Evolutionary conservation across 2,329 filamentous ascomycete species (phyloP), one percentile per base, ranked within the genome.

Genomic region (Grosmannia serpens): DNA sequence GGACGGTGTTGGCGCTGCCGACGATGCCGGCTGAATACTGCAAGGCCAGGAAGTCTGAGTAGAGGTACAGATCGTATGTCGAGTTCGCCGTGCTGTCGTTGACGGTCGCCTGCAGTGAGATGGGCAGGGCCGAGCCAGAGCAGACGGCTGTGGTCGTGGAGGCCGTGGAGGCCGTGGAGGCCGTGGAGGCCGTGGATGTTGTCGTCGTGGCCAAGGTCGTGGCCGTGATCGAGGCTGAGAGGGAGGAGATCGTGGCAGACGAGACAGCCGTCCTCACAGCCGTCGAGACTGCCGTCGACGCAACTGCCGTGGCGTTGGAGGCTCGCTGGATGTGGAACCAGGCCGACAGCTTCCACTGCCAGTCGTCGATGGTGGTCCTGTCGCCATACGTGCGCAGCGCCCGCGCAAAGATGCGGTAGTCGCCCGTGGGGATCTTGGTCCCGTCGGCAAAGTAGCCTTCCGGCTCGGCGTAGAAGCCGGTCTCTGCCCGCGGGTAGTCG

Each of bases 341-440:
- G 4, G 58, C 47, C 27, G 63, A 65, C 6, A 61, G 24, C 38
- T 61, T 59, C 44, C 58, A 60, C 56, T 64, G 59, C 64, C 64
- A 65, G 54, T 63, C 63, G 15, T 60, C 38, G 4, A 63, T 9
- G 31, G 62, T 60, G 49, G 26, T 38, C 10, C 50, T 50, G 59
- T 64, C 62, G n/a, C 64, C 64, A 47, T 58, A 66, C 0, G 60
- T 65, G 15, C 63, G 62, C 46, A 66, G 59, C 7, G 59, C 55
- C 7, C 62, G 62, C 8, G 55, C 58, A 7, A 65, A 59, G 29
- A 63, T 58, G 31, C 29, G 55, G 58, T 65, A 66, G 27, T 64
- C 58, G 46, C 64, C 64, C 6, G 20, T 38, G 2, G 60, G 55
- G 38, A 66, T 61, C 10, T 57, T 44, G 9, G 35, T 53, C 4